Evolutionary conservation across 495 filamentous ascomycete species (phyloP).

Genomic region (Aspergillus diversus): DNA sequence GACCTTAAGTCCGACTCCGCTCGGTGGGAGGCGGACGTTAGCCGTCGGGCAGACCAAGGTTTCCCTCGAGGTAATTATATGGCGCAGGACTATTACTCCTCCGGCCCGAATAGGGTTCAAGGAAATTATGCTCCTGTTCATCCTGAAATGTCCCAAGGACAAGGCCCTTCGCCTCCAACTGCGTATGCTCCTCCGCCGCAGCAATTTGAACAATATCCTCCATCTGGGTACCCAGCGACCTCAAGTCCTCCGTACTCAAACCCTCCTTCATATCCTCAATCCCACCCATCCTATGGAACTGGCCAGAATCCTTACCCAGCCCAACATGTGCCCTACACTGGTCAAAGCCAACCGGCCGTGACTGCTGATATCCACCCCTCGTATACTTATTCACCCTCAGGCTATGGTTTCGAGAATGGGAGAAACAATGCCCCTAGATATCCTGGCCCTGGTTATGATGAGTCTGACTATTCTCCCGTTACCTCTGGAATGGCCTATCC

Average conservation of each 20-base stretch:
- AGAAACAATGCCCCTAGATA: constrained; percentile 53
- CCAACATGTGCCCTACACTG: constrained; percentile 43
- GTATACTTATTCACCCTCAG: constrained; percentile 46
- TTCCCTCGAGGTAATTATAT: constrained; percentile 51
- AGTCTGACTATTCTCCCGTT: constrained; percentile 49
- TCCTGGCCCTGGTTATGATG: constrained; percentile 51
- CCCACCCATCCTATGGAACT: constrained; percentile 45
- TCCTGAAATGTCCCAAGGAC: constrained; percentile 43
- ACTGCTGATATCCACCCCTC: constrained; percentile 46
- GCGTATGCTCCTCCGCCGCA: constrained; percentile 42
- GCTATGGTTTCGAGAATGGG: constrained; percentile 46
- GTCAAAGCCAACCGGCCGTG: constrained; percentile 41
- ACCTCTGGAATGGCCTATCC: constrained; percentile 50
- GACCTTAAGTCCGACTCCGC: constrained; percentile 82
- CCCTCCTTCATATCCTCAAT: constrained; percentile 40
- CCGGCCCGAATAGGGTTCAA: constrained; percentile 43
- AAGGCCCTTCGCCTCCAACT: constrained; percentile 45
- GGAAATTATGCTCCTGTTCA: constrained; percentile 40
- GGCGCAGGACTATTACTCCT: constrained; percentile 43
- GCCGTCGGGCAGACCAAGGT: constrained; percentile 53
- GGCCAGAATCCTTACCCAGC: constrained; percentile 41
- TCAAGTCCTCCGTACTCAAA: constrained; percentile 42
- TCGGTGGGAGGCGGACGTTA: constrained; percentile 75
- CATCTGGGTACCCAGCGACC: constrained; percentile 39
- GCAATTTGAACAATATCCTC: constrained; percentile 45